Percentiles rank a stretch among this genome's conserved stretches.
These are phyloP conservation scores for Eucalyptus dawsonii DNA, from an alignment of 345 rosid genomes.

Conservation along the genomic window DNA sequence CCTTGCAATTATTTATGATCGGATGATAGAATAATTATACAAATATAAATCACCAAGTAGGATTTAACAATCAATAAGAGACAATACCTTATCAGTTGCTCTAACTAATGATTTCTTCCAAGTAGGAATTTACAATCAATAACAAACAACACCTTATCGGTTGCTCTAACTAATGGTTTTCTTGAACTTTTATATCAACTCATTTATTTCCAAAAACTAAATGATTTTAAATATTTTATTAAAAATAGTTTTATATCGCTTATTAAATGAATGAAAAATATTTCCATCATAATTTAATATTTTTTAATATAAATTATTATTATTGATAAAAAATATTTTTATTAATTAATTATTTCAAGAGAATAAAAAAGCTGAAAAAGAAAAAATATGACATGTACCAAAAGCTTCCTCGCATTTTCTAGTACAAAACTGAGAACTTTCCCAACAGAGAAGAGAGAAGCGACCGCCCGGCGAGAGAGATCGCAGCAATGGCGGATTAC, in stretches of 20 bases:
- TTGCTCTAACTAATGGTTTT: background rate
- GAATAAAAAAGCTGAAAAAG: background rate
- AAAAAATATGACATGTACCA: background rate
- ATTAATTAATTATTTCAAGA: too few relatives aligned
- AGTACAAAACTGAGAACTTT: background rate
- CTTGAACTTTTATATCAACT: background rate
- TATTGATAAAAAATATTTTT: background rate
- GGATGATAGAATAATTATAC: background rate
- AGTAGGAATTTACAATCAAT: background rate
- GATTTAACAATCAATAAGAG: background rate
- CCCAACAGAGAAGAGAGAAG: background rate
- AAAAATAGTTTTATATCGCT: too few relatives aligned
- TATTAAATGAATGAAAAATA: background rate
- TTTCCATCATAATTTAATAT: rapidly evolving
- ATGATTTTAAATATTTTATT: background rate
- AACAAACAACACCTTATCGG: rapidly evolving
- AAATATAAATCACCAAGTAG: background rate
- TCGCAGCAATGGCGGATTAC: slow-evolving; percentile 62
- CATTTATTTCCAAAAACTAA: background rate
- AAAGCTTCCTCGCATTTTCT: background rate
- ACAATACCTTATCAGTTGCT: rapidly evolving
- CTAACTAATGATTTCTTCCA: background rate
- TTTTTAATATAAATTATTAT: background rate
- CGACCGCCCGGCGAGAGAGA: background rate
- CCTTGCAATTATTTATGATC: background rate